phyloP scores from a whole-genome alignment of 1,139 yeast species.

The Geotrichum australiense region DNA sequence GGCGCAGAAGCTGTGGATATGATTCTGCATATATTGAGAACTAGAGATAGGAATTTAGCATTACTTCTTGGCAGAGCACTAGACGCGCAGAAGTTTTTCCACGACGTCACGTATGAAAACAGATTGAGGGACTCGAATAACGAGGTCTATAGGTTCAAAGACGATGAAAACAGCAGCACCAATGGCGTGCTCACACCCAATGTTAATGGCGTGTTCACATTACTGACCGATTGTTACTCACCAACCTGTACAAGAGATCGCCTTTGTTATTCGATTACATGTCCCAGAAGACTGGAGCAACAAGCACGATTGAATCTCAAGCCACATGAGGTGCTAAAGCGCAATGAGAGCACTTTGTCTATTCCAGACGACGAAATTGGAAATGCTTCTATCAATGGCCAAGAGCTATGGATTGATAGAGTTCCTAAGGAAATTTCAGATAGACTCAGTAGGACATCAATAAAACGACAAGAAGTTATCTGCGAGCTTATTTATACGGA shows the following conservation, averaged over 20 bases:
- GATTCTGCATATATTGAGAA: constrained; percentile 73
- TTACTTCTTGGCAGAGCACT: constrained; percentile 80
- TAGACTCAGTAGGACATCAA: constrained; percentile 72
- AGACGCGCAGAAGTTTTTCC: constrained; percentile 91
- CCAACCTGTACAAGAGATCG: constrained; percentile 90
- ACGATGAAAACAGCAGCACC: constrained; percentile 8
- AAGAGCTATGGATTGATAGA: constrained; percentile 90
- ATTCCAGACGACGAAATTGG: constrained; percentile 61
- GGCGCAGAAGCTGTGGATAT: constrained; percentile 93
- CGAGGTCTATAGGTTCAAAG: constrained; percentile 81
- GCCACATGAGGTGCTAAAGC: constrained; percentile 77
- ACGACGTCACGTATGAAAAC: constrained; percentile 93
- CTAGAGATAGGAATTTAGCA: constrained; percentile 88
- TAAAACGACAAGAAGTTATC: constrained; percentile 90
- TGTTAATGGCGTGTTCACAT: constrained; percentile 87
- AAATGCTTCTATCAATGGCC: constrained; percentile 70
- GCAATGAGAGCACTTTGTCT: constrained; percentile 76
- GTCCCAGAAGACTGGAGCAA: constrained; percentile 93
- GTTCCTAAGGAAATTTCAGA: constrained; percentile 79
- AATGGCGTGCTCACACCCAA: constrained; percentile 25
- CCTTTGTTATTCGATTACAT: constrained; percentile 88
- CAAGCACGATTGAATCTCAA: constrained; percentile 87
- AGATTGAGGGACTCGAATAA: constrained; percentile 77
- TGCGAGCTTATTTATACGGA: constrained; percentile 93
- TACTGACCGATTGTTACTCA: constrained; percentile 89